phyloP scores from a whole-genome alignment of 495 filamentous ascomycete species.

The Lepraria neglecta region DNA sequence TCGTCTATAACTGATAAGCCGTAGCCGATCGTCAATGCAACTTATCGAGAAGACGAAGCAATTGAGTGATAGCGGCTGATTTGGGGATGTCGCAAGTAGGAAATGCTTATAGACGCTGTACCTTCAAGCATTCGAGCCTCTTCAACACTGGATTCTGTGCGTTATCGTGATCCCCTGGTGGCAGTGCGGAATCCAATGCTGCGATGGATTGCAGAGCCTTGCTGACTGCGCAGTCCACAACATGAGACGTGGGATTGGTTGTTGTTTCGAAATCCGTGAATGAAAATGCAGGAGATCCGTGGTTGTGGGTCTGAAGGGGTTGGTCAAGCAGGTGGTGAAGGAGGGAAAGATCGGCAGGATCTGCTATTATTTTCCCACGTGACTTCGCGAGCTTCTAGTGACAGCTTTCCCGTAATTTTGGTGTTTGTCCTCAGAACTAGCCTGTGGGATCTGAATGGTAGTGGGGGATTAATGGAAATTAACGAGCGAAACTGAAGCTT shows the following conservation, averaged over 20 bases:
- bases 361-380: conserved; percentile 3
- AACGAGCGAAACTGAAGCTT: conserved; percentile 2
- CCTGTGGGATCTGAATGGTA: not conserved
- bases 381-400: conserved; percentile 4
- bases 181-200: conserved; percentile 12
- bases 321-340: not conserved
- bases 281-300: not conserved
- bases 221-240: conserved; percentile 1
- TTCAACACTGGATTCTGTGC: not conserved
- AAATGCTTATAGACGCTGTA: conserved; percentile 1
- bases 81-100: conserved; percentile 9
- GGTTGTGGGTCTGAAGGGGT: not conserved
- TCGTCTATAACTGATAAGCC: conserved; percentile 18
- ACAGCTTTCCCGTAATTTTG: conserved; percentile 1
- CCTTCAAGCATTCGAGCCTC: not conserved
- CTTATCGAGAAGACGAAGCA: not conserved
- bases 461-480: conserved; percentile 6
- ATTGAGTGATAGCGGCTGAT: conserved; percentile 2
- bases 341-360: conserved; percentile 9
- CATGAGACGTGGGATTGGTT: not conserved
- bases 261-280: not conserved
- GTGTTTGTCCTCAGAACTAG: conserved; percentile 10
- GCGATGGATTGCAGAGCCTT: not conserved
- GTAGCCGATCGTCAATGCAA: conserved; percentile 1
- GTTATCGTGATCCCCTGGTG: not conserved